A percentile compares a stretch with the other conserved stretches of the same genome.
These are phyloP conservation scores for Neonectria faginata DNA, from an alignment of 2,329 filamentous ascomycete species.

Conservation along the genomic window DNA sequence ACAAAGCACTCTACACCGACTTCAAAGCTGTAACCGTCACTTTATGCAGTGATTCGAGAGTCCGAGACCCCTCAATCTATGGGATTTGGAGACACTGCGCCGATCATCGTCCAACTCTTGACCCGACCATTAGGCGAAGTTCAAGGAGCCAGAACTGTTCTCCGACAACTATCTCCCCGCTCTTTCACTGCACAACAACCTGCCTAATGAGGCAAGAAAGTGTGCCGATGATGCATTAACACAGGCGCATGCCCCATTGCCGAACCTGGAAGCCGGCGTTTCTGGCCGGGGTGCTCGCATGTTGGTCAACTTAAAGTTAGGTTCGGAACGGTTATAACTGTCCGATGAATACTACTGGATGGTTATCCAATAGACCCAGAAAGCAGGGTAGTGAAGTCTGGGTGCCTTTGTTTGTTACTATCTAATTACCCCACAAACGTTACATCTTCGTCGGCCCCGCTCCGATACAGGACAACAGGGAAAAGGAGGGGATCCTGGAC, in stretches of 20 bases:
- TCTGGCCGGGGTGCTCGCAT: neutral
- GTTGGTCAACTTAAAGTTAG: neutral
- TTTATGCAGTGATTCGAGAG: no score
- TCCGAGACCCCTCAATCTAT: neutral
- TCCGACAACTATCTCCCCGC: slow-evolving; percentile 7
- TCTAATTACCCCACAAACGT: neutral
- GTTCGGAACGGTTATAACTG: neutral
- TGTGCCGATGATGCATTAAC: slow-evolving; percentile 1
- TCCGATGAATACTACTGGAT: neutral
- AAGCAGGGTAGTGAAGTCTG: neutral
- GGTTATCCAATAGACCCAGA: neutral
- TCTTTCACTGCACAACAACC: slow-evolving; percentile 6
- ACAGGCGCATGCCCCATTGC: slow-evolving; percentile 2
- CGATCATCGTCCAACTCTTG: slow-evolving; percentile 4
- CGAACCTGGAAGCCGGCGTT: slow-evolving; percentile 18
- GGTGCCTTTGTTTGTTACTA: neutral
- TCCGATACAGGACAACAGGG: neutral
- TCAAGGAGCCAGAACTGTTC: slow-evolving; percentile 21
- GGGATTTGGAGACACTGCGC: neutral
- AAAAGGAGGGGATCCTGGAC: neutral
- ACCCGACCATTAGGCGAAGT: neutral
- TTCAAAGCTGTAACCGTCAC: no score
- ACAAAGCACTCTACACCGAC: neutral
- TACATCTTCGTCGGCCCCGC: neutral
- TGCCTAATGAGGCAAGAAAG: slow-evolving; percentile 12